Conservation (phyloP, 805 yeast species). For the Metschnikowia continentalis region DNA sequence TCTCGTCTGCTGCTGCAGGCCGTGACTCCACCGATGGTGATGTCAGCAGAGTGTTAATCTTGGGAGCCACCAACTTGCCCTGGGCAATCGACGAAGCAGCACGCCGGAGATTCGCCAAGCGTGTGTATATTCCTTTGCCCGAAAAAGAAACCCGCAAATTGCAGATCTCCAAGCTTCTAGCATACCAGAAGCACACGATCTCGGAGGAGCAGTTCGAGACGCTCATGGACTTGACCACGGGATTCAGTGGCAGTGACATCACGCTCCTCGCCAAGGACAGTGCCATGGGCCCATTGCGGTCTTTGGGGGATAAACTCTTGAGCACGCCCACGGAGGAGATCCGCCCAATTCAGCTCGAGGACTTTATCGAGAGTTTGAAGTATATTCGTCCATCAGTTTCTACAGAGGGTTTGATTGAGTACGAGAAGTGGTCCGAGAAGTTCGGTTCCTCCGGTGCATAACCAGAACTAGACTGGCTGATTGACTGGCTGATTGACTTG, state of each 20-base stretch:
- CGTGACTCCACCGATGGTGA: slow-evolving; percentile 43
- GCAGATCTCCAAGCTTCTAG: slow-evolving; percentile 64
- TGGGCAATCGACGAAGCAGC: slow-evolving; percentile 99
- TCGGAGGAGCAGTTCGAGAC: slow-evolving; percentile 57
- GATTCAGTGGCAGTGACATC: slow-evolving; percentile 89
- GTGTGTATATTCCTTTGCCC: slow-evolving; percentile 93
- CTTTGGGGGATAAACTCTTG: slow-evolving; percentile 79
- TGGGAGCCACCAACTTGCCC: slow-evolving; percentile 94
- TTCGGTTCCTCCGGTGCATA: slow-evolving; percentile 88
- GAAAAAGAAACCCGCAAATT: slow-evolving; percentile 74
- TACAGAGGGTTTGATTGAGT: slow-evolving; percentile 67
- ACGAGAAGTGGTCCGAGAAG: slow-evolving; percentile 83
- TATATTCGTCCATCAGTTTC: slow-evolving; percentile 88
- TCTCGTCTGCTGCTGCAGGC: slow-evolving; percentile 80
- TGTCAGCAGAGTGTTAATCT: slow-evolving; percentile 66
- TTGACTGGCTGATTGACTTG: too few relatives aligned
- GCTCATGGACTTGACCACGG: slow-evolving; percentile 65
- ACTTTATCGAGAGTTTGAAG: slow-evolving; percentile 70
- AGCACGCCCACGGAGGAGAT: slow-evolving; percentile 67
- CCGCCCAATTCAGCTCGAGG: slow-evolving; percentile 67
- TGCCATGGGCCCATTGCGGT: slow-evolving; percentile 95
- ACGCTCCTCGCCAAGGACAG: slow-evolving; percentile 94
- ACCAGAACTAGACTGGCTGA: too few relatives aligned
- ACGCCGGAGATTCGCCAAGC: slow-evolving; percentile 81
- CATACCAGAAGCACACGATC: slow-evolving; percentile 69